These are phyloP conservation scores for Paramyrothecium roridum DNA, from an alignment of 2,329 filamentous ascomycete species.

Conservation along the genomic window DNA sequence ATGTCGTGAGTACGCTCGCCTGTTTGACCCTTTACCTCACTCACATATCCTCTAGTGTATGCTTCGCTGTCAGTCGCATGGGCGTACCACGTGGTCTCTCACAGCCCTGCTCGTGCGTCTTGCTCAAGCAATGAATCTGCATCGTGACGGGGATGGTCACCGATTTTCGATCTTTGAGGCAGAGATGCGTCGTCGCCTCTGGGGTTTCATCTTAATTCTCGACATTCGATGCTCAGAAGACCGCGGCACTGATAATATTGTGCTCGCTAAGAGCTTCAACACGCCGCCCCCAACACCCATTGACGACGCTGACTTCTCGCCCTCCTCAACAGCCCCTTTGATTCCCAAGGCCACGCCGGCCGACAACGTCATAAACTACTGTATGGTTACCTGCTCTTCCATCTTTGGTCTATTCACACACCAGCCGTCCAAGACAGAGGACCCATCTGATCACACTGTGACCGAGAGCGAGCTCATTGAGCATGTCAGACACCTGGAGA, in stretches of 20 bases:
- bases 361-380: conserved; percentile 37
- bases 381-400: conserved; percentile 33
- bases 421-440: conserved; percentile 19
- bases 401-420: conserved; percentile 37
- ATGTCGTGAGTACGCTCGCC: conserved; percentile 22
- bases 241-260: conserved; percentile 44
- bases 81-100: conserved; percentile 39
- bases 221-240: conserved; percentile 55
- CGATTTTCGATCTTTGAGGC: conserved; percentile 46
- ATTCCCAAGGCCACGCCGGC: conserved; percentile 30
- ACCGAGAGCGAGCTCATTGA: conserved; percentile 37
- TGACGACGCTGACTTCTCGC: conserved; percentile 49
- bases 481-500: conserved; percentile 35
- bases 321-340: conserved; percentile 29
- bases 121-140: conserved; percentile 37
- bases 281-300: conserved; percentile 48
- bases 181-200: conserved; percentile 58
- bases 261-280: conserved; percentile 39
- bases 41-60: conserved; percentile 20
- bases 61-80: conserved; percentile 31
- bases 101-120: conserved; percentile 38
- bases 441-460: conserved; percentile 13
- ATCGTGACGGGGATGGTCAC: conserved; percentile 36
- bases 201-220: conserved; percentile 61
- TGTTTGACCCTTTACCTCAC: neutral